Evolutionary conservation across 164 flowering plant genomes (phyloP).

Genomic region (Saururus chinensis): DNA sequence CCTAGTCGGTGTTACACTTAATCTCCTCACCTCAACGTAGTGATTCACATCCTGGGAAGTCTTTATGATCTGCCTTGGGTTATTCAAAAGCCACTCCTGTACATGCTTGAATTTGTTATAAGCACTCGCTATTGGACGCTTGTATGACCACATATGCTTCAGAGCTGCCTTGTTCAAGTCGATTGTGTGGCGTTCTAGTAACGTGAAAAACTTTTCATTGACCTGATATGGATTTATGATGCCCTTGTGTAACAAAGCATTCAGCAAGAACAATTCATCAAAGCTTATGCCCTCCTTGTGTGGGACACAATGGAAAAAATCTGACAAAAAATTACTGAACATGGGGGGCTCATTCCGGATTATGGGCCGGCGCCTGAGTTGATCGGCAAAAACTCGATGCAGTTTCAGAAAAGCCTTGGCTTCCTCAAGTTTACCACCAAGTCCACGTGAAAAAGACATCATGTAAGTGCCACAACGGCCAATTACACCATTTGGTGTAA

Average conservation of each 20-base stretch:
- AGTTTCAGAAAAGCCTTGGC: constrained; percentile 39
- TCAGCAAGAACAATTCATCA: constrained; percentile 59
- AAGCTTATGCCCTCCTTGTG: constrained; percentile 37
- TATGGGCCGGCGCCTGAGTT: constrained; percentile 15
- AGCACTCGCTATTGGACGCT: constrained; percentile 53
- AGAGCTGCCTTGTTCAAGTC: constrained; percentile 59
- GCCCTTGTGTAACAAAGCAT: constrained; percentile 72
- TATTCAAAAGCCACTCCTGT: constrained; percentile 57
- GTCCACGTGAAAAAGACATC: constrained; percentile 52
- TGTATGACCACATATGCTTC: constrained; percentile 49
- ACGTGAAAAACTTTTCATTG: constrained; percentile 44
- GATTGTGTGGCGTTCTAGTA: constrained; percentile 38
- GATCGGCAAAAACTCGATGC: constrained; percentile 30
- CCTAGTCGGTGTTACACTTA: constrained; percentile 77
- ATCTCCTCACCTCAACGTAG: constrained; percentile 61
- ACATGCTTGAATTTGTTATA: constrained; percentile 38
- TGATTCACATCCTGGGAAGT: constrained; percentile 26
- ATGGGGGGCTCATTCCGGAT: constrained; percentile 49
- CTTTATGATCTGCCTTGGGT: constrained; percentile 54
- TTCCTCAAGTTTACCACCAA: constrained; percentile 36
- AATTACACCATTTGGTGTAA: constrained; percentile 64
- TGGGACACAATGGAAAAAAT: constrained; percentile 51
- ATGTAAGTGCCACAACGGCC: constrained; percentile 66
- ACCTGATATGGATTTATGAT: constrained; percentile 64
- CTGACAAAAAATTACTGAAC: constrained; percentile 32